Conservation (phyloP, 192 early-diverging fungal species). For the Coemansia sp. region DNA sequence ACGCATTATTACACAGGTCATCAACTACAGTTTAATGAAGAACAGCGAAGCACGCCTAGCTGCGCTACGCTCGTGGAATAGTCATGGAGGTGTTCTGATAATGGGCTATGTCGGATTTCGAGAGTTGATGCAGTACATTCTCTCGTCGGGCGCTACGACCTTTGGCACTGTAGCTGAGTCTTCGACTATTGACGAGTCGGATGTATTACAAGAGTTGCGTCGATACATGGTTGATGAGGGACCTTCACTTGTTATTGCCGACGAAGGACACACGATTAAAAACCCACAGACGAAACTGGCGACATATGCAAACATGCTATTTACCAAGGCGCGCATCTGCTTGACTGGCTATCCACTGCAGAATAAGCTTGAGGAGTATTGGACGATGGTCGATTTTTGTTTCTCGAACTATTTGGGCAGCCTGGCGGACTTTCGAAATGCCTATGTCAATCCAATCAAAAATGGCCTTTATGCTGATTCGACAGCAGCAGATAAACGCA, state of each 20-base stretch:
- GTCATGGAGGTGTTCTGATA: constrained; percentile 66
- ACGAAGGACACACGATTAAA: constrained; percentile 83
- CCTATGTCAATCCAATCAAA: constrained; percentile 63
- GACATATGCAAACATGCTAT: constrained; percentile 29
- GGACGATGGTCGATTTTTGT: constrained; percentile 77
- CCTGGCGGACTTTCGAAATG: constrained; percentile 54
- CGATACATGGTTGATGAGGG: constrained; percentile 60
- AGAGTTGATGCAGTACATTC: constrained; percentile 27
- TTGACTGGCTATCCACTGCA: constrained; percentile 86
- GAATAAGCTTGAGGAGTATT: constrained; percentile 79
- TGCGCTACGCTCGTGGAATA: constrained; percentile 57
- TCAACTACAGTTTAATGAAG: constrained; percentile 41
- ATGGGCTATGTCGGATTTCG: constrained; percentile 67
- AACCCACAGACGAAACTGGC: constrained; percentile 42
- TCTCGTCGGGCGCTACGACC: neutral
- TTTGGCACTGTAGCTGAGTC: neutral
- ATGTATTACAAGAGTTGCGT: constrained; percentile 8
- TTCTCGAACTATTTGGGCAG: constrained; percentile 63
- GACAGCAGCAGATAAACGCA: constrained; percentile 12
- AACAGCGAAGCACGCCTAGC: constrained; percentile 16
- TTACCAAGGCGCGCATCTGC: constrained; percentile 63
- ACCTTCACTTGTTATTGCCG: constrained; percentile 70
- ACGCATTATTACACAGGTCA: constrained; percentile 44
- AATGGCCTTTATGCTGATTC: constrained; percentile 60
- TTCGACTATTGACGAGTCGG: neutral